phyloP scores from a whole-genome alignment of 768 basidiomycete genomes.

The Cantharellus anzutake region DNA sequence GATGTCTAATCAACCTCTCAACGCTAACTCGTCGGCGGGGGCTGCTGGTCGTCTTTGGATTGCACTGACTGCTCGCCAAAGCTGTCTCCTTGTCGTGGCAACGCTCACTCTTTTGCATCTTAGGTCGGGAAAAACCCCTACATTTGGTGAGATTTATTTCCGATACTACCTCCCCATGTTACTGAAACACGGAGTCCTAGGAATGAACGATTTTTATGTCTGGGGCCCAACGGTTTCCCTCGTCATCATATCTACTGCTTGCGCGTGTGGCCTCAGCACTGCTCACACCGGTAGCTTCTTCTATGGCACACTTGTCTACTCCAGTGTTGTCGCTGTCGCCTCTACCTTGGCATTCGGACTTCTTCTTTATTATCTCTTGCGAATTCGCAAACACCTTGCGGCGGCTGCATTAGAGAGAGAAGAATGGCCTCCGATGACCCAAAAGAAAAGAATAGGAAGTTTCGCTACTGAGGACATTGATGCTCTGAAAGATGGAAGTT shows the following conservation, averaged over 20 bases:
- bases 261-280: constrained; percentile 38
- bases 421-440: constrained; percentile 39
- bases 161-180: not conserved
- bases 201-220: constrained; percentile 51
- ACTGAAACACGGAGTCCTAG: not conserved
- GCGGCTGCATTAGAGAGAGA: constrained; percentile 31
- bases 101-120: constrained; percentile 47
- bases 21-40: constrained; percentile 6
- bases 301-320: constrained; percentile 37
- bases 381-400: constrained; percentile 42
- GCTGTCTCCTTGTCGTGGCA: constrained; percentile 42
- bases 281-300: constrained; percentile 35
- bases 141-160: constrained; percentile 24
- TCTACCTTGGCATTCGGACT: constrained; percentile 37
- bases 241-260: constrained; percentile 33
- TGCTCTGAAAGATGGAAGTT: constrained; percentile 51
- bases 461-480: constrained; percentile 58
- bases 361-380: constrained; percentile 40
- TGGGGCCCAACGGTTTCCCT: constrained; percentile 46
- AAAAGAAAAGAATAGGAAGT: constrained; percentile 24
- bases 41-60: constrained; percentile 52
- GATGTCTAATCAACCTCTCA: constrained; percentile 25
- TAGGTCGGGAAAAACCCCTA: constrained; percentile 46
- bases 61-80: constrained; percentile 43
- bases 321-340: constrained; percentile 29